phyloP scores from a whole-genome alignment of 345 rosid species.

The Corchorus capsularis region DNA sequence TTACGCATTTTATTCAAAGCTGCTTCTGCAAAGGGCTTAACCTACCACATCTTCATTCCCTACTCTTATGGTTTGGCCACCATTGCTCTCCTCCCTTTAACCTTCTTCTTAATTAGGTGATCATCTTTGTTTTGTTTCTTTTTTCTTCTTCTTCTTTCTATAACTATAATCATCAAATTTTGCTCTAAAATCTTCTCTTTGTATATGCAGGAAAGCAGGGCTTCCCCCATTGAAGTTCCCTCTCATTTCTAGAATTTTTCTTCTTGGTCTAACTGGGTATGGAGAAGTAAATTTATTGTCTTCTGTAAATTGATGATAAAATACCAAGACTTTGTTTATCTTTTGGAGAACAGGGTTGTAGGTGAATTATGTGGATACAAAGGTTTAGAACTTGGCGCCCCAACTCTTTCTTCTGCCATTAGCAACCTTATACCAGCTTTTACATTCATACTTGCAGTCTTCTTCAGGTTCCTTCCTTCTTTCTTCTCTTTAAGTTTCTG shows the following conservation, averaged over 20 bases:
- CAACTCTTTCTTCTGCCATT: constrained; percentile 31
- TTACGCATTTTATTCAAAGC: constrained; percentile 36
- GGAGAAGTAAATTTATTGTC: not conserved
- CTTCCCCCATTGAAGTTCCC: too few relatives aligned
- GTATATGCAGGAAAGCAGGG: constrained; percentile 22
- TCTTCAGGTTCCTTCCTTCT: constrained; percentile 27
- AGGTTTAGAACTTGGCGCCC: constrained; percentile 23
- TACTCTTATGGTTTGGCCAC: constrained; percentile 30
- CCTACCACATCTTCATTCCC: constrained; percentile 32
- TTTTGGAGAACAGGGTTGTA: constrained; percentile 5
- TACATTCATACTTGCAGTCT: constrained; percentile 30
- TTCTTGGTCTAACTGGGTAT: constrained; percentile 36
- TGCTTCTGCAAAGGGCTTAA: constrained; percentile 35
- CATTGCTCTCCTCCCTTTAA: constrained; percentile 29
- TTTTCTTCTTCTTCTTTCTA: too few relatives aligned
- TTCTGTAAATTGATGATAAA: too few relatives aligned
- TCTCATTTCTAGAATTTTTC: constrained; percentile 28
- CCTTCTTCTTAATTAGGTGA: constrained; percentile 27
- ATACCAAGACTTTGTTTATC: too few relatives aligned
- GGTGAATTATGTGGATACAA: not conserved
- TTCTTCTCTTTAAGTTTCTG: not conserved
- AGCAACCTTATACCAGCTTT: constrained; percentile 6
- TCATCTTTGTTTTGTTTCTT: too few relatives aligned
- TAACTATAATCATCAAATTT: not conserved
- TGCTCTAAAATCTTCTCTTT: not conserved